Evolutionary conservation across 495 filamentous ascomycete genomes (phyloP), one percentile per base, ranked within the genome.

Genomic region (Neurospora tetrasperma): DNA sequence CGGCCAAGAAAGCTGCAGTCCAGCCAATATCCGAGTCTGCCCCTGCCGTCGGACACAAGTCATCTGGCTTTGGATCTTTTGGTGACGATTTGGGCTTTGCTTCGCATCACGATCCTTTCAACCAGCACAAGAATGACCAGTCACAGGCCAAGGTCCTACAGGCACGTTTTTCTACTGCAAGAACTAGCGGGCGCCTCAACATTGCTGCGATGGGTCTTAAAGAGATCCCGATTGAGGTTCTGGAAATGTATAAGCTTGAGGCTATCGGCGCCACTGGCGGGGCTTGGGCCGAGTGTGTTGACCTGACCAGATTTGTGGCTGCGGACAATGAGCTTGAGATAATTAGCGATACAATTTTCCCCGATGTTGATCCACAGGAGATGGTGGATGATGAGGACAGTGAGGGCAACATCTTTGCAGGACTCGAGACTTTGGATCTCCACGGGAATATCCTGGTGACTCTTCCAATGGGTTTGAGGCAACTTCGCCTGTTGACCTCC

Each of bases 271-370:
- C 82, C n/a, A 73, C 83, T 42, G 87, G 84, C 41, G 84, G 88
- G 23, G 86, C 91, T 59, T 99, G 96, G 96, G 94, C 94, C 40
- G 95, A 98, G 81, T 91, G 91, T 71, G 94, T 99, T 16, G 96
- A 98, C 79, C 84, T 99, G n/a, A 90, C 90, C 10, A 90, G 91
- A 71, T 88, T 99, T 69, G 89, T 94, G 75, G 94, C 92, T 42
- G 94, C 96, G 14, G 94, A 98, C 78, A 98, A 99, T 78, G 94
- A 98, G 78, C 78, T 99, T 71, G 88, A 91, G 76, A 82, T 85
- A 42, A 85, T 99, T 39, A 83, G 87, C 20, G 92, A 95, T 59
- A 79, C 84, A 1, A 82, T 93, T 14, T 96, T 97, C 78, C 94
- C 94, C 1, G 93, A 96, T 74, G 82, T 87, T 35, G 88, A 90